Evolutionary conservation across 148 eudicot genomes (phyloP).

Genomic region (Gaultheria prostrata): DNA sequence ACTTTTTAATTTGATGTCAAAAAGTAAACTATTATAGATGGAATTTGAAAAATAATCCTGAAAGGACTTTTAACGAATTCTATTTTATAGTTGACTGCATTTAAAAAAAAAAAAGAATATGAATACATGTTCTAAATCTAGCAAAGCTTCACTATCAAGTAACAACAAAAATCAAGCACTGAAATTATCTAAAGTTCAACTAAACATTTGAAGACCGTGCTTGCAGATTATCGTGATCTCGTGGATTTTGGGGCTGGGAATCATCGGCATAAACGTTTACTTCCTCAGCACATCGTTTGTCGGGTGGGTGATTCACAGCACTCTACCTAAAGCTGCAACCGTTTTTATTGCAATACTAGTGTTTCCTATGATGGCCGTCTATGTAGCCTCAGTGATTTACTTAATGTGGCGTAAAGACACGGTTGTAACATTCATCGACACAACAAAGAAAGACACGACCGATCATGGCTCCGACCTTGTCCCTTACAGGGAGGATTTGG

Average conservation of each 20-base stretch:
- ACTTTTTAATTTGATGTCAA: too few relatives aligned
- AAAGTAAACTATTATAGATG: too few relatives aligned
- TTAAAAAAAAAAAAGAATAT: too few relatives aligned
- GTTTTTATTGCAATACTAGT: constrained; percentile 68
- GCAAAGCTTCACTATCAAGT: neutral
- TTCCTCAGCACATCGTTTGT: constrained; percentile 67
- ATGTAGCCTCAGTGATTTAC: constrained; percentile 53
- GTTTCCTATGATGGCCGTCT: constrained; percentile 71
- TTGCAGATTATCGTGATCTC: constrained; percentile 55
- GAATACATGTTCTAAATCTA: neutral
- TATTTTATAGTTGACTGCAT: too few relatives aligned
- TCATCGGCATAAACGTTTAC: constrained; percentile 80
- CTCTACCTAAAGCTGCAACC: constrained; percentile 63
- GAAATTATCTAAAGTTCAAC: neutral
- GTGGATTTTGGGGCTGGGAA: constrained; percentile 59
- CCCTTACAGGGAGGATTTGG: constrained; percentile 51
- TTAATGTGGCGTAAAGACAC: constrained; percentile 77
- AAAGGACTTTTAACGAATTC: too few relatives aligned
- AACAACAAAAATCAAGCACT: neutral
- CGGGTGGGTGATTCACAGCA: constrained; percentile 66
- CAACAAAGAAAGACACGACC: constrained; percentile 21
- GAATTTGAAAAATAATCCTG: too few relatives aligned
- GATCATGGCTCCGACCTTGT: constrained; percentile 11
- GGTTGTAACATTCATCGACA: constrained; percentile 57
- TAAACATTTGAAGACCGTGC: neutral